Evolutionary conservation across 2,329 filamentous ascomycete species (phyloP), one percentile per base, ranked within the genome.

Genomic region (Purpureocillium lavendulum): DNA sequence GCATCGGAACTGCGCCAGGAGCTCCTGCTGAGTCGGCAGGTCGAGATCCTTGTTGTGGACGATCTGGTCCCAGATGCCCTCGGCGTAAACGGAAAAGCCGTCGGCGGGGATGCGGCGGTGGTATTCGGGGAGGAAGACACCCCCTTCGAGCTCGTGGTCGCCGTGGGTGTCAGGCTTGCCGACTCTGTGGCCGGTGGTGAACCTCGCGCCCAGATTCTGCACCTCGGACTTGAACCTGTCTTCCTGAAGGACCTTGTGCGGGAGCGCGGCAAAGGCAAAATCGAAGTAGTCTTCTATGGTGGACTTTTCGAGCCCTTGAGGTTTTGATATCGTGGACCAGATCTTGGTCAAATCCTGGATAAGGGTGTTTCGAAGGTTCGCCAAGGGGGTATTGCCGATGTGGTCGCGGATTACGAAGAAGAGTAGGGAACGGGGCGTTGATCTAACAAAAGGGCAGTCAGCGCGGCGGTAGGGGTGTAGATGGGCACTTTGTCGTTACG

Each of bases 361-460:
- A 36, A 98, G 67, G 1, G 92, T 98, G 53, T 86, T 85, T 57
- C 88, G 85, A 39, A 98, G 77, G 62, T 96, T 97, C 46, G 80
- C 72, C 24, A 98, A 75, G 9, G 92, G 92, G 1, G 92, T 98
- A 35, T 80, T 87, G 48, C 92, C 92, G 48, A 97, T 77, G 61
- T 96, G 90, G 60, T 98, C 92, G 61, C 92, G 88, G 55, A 98
- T 96, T 50, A 98, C 92, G 68, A 98, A 98, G 71, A 98, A 97
- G 29, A 98, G 75, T 37, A 98, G 79, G 11, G 90, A 97, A 48
- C 89, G 79, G 24, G 90, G 87, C 24, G 82, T 88, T 14, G 86
- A 88, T 52, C 85, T 92, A 50, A 11, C 6, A 24, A 17, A 13
- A 26, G 46, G 4, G 4, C 7, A 24, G 7, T 26, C 21, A 38